These are phyloP conservation scores for Neurospora terricola DNA, from an alignment of 495 filamentous ascomycete genomes.

Conservation along the genomic window DNA sequence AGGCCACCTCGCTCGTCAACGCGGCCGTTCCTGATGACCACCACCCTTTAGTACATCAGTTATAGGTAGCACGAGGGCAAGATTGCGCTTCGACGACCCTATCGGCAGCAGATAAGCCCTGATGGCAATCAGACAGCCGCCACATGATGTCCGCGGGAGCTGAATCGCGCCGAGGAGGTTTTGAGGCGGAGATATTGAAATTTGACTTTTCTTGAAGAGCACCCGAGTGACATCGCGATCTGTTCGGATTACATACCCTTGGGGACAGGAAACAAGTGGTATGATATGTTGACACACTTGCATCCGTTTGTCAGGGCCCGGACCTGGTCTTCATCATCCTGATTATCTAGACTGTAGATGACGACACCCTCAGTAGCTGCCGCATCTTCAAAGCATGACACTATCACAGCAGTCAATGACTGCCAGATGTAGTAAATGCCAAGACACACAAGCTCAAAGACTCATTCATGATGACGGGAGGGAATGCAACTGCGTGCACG, in stretches of 20 bases:
- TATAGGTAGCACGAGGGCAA: not conserved
- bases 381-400: not conserved
- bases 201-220: not conserved
- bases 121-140: not conserved
- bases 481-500: not conserved
- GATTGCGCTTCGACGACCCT: not conserved
- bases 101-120: not conserved
- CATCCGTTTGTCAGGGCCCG: not conserved
- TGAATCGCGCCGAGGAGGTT: not conserved
- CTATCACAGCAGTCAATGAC: not conserved
- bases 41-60: not conserved
- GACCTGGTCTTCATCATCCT: not conserved
- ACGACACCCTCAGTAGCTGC: not conserved
- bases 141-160: not conserved
- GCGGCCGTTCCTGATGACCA: not conserved
- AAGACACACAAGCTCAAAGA: not conserved
- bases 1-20: not conserved
- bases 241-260: not conserved
- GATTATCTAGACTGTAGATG: not conserved
- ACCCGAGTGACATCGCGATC: not conserved
- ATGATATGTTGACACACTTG: not conserved
- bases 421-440: not conserved
- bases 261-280: not conserved
- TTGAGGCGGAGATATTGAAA: not conserved
- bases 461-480: not conserved